Evolutionary conservation across 2,329 filamentous ascomycete genomes (phyloP).

Genomic region (Claviceps spartinae): DNA sequence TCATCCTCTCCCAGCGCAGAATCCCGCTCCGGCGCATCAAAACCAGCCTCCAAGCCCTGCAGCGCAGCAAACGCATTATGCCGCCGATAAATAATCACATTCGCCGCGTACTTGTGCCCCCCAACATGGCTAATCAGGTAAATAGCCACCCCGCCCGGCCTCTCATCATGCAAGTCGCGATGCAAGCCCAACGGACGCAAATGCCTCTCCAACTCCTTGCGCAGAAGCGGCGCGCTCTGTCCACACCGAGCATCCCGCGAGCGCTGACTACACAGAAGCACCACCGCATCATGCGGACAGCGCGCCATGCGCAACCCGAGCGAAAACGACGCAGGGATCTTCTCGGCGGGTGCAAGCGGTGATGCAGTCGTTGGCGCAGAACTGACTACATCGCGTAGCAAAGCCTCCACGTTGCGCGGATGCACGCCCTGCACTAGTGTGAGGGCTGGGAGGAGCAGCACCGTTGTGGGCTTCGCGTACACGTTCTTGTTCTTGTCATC

Average conservation of each 20-base stretch:
- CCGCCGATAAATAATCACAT: constrained; percentile 79
- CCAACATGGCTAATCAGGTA: constrained; percentile 96
- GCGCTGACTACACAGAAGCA: constrained; percentile 85
- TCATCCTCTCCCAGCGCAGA: too few relatives aligned
- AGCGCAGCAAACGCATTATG: constrained; percentile 37
- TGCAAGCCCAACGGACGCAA: constrained; percentile 72
- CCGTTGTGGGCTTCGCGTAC: constrained; percentile 58
- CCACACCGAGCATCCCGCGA: constrained; percentile 94
- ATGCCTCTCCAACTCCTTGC: constrained; percentile 78
- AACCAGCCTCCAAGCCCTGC: not conserved
- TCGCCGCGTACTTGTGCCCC: constrained; percentile 91
- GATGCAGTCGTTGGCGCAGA: constrained; percentile 60
- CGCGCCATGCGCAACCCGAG: constrained; percentile 24
- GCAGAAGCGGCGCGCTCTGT: constrained; percentile 81
- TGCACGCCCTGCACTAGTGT: constrained; percentile 72
- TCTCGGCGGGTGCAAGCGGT: constrained; percentile 28
- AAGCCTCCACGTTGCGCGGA: constrained; percentile 54
- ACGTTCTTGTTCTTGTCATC: too few relatives aligned
- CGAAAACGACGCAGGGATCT: constrained; percentile 8
- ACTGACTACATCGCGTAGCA: constrained; percentile 60
- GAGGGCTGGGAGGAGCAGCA: constrained; percentile 77
- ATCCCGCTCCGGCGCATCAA: too few relatives aligned
- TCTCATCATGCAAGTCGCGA: constrained; percentile 74
- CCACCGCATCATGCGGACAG: constrained; percentile 72
- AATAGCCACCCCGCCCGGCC: constrained; percentile 84